A percentile compares a stretch with the other conserved stretches of the same genome.
phyloP scores from a whole-genome alignment of 2,329 filamentous ascomycete species.

The Aspergillus tamarii region DNA sequence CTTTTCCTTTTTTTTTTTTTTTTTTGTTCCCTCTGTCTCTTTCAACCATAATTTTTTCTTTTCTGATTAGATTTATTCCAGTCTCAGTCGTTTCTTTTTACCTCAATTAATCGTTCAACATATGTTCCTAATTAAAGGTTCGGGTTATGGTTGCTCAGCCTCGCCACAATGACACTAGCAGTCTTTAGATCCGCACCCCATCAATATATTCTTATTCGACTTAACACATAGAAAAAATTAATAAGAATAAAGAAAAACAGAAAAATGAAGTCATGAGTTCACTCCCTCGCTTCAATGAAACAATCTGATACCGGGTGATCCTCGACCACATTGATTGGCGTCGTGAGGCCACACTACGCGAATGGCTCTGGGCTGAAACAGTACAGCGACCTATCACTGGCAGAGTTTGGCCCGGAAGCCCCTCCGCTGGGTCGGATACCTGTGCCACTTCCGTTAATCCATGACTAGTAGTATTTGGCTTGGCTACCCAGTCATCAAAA shows the following conservation, averaged over 20 bases:
- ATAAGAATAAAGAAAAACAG: background rate
- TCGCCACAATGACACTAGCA: background rate
- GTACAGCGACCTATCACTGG: conserved; percentile 14
- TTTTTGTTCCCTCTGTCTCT: background rate
- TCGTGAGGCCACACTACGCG: conserved; percentile 6
- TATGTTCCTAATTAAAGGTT: background rate
- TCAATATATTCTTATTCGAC: background rate
- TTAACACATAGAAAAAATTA: background rate
- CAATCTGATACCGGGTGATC: conserved; percentile 5
- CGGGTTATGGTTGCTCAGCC: background rate
- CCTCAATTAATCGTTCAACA: background rate
- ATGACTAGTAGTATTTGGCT: background rate
- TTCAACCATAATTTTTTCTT: background rate
- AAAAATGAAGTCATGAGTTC: background rate
- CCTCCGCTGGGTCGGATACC: conserved; percentile 8
- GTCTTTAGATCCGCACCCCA: conserved; percentile 2
- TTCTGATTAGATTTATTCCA: too few relatives aligned
- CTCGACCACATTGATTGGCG: conserved; percentile 3
- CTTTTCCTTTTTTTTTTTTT: background rate
- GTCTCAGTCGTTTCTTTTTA: background rate
- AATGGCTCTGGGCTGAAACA: conserved; percentile 16
- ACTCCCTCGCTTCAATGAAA: conserved; percentile 8
- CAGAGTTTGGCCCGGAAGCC: conserved; percentile 8
- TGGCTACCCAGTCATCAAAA: background rate
- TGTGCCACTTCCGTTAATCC: background rate